Percentiles rank a stretch among this genome's conserved stretches.
phyloP scores from a whole-genome alignment of 306 rosid species.

The Boehmeria nivea region DNA sequence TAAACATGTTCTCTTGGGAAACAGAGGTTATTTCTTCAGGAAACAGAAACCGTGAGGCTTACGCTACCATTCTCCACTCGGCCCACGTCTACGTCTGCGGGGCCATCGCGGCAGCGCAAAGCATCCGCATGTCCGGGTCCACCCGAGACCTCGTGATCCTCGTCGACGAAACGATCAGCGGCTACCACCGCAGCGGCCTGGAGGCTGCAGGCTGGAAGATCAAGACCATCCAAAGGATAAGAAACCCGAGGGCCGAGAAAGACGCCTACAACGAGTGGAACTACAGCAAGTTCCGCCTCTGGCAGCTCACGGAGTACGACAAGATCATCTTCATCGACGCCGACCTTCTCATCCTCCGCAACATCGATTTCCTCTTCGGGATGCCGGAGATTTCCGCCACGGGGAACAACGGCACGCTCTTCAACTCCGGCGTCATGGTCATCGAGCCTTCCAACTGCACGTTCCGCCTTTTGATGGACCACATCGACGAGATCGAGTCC shows the following conservation, averaged over 20 bases:
- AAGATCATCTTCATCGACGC: slow-evolving; percentile 94
- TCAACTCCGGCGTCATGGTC: slow-evolving; percentile 98
- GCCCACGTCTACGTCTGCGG: slow-evolving; percentile 93
- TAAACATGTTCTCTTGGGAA: slow-evolving; percentile 20
- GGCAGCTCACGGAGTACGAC: slow-evolving; percentile 93
- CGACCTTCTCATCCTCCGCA: slow-evolving; percentile 71
- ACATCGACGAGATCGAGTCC: slow-evolving; percentile 73
- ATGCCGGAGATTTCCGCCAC: slow-evolving; percentile 94
- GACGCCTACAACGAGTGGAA: slow-evolving; percentile 98
- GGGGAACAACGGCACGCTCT: slow-evolving; percentile 83
- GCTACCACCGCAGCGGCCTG: slow-evolving; percentile 79
- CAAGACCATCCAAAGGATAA: slow-evolving; percentile 68
- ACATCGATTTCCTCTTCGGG: slow-evolving; percentile 74
- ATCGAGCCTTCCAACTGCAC: slow-evolving; percentile 95
- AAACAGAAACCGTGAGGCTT: slow-evolving; percentile 67
- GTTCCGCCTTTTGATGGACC: slow-evolving; percentile 74
- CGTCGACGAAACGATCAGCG: slow-evolving; percentile 77
- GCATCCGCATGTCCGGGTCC: slow-evolving; percentile 87
- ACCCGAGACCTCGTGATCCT: slow-evolving; percentile 84
- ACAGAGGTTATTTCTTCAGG: slow-evolving; percentile 64
- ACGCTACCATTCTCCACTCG: slow-evolving; percentile 92
- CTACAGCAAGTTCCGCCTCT: slow-evolving; percentile 91
- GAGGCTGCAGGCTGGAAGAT: slow-evolving; percentile 96
- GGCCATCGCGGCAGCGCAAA: slow-evolving; percentile 92
- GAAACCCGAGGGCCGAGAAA: slow-evolving; percentile 94